These are phyloP conservation scores for Chytriomyces confervae DNA, from an alignment of 192 early-diverging fungal species.

Conservation along the genomic window DNA sequence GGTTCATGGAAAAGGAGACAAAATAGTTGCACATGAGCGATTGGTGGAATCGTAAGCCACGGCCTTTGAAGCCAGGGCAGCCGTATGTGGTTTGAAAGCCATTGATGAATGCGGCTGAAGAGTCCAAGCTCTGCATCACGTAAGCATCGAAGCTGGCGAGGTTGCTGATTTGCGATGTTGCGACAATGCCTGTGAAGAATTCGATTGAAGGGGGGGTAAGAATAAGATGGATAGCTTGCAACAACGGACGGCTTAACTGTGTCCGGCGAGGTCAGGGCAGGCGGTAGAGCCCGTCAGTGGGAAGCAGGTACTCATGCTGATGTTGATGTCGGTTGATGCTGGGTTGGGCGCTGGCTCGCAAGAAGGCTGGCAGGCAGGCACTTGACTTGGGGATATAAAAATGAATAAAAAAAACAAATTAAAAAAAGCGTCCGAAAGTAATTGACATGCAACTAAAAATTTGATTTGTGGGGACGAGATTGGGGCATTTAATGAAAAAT, in stretches of 20 bases:
- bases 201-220: too few relatives aligned
- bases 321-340: too few relatives aligned
- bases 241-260: conserved; percentile 4
- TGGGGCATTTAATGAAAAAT: too few relatives aligned
- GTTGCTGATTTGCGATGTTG: background rate
- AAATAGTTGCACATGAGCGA: conserved; percentile 43
- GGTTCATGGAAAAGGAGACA: conserved; percentile 27
- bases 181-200: conserved; percentile 8
- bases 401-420: too few relatives aligned
- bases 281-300: conserved; percentile 7
- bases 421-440: too few relatives aligned
- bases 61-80: conserved; percentile 44
- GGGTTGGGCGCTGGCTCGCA: too few relatives aligned
- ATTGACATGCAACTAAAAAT: too few relatives aligned
- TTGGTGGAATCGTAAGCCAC: conserved; percentile 35
- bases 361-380: too few relatives aligned
- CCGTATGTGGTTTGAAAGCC: conserved; percentile 27
- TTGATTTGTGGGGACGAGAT: too few relatives aligned
- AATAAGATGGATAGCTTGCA: too few relatives aligned
- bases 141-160: conserved; percentile 43
- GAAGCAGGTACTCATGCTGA: conserved; percentile 7
- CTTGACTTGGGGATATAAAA: too few relatives aligned
- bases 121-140: conserved; percentile 26
- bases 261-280: conserved; percentile 7
- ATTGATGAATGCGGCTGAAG: conserved; percentile 15